Base-by-base conservation (phyloP, 2,329 filamentous ascomycete species). In the Apiospora koreana region DNA sequence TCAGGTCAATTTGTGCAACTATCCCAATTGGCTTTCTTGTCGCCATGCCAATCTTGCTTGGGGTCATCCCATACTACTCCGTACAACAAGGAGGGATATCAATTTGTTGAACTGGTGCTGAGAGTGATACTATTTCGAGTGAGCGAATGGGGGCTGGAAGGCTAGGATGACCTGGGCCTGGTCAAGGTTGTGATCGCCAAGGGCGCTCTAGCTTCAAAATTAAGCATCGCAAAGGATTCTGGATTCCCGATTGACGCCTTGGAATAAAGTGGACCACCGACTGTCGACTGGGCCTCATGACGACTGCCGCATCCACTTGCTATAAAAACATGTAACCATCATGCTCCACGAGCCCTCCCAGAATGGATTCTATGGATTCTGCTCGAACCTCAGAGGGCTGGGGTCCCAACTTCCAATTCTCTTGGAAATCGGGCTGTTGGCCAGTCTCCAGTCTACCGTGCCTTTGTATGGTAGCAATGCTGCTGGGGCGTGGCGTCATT, bases 241-340 rank as follows among this genome's bases (percentile, higher is more conserved):
- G 28, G 50, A 21, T 8, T 35, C 18, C 50, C 50, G 50, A 35
- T 62, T 62, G 50, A 58, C 50, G 50, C 50, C 50, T 62, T 62
- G 50, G 50, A 62, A 62, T 62, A 62, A 62, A 62, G 28, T 62
- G 50, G 50, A 28, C n/a, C 50, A 3, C 16, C 16, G 28, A 62
- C 28, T 42, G 50, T 8, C n/a, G n/a, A n/a, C n/a, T n/a, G n/a
- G 50, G 18, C 50, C 50, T 35, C 28, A 62, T 62, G 50, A 62
- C 50, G 50, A 62, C 16, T 62, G 50, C 50, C 50, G 28, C 50
- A 35, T 35, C 50, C 50, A 62, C 50, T 35, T 62, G 50, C 50
- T 62, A 62, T 62, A 62, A n/a, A 35, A 62, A 62, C 28, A 62
- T 62, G 50, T 62, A 38, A 62, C 50, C 18, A 62, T 62, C 28